Base-by-base conservation (phyloP, 179 eudicot genomes). In the Pouteria campechiana region DNA sequence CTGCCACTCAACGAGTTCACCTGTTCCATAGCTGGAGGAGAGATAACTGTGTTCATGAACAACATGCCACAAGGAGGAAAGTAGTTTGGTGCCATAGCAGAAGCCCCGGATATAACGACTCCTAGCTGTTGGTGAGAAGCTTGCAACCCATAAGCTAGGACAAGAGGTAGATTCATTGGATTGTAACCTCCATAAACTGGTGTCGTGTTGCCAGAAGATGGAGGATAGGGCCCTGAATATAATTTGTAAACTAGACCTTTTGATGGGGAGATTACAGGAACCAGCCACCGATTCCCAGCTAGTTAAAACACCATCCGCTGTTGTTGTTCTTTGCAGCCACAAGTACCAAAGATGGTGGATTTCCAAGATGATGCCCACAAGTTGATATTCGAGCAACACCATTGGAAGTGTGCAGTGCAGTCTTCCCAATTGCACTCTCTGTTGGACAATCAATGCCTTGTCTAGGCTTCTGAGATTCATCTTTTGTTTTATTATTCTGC, bases 191-290 rank as follows among this genome's bases (percentile, higher is more conserved):
- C 74, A 20, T 52, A 69, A 18, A 45, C 42, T 0, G 74, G 78
- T 16, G 54, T 60, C 56, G 53, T 33, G 36, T 54, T 72, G 7
- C 72, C 85, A 3, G n/a, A n/a, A n/a, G n/a, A n/a, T n/a, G n/a
- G n/a, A n/a, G n/a, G n/a, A n/a, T n/a, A n/a, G n/a, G 77, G 74
- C 17, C 63, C 89, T n/a, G 90, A 79, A 25, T 74, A 86, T 10
- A 95, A 93, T 66, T 90, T 90, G 82, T 85, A 86, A 25, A 86
- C 70, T 1, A 90, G 82, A 33, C 98, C 98, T 61, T 85, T 93
- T 10, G 95, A 74, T 45, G 95, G 95, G 18, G 98, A 65, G 95
- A 90, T 79, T 12, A 85, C 82, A 2, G 96, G 98, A 25, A 90
- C 67, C 50, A 90, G 48, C 95, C 95, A 90, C 43, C 86, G 98